A percentile compares a stretch with the other conserved stretches of the same genome.
These are phyloP conservation scores for Dipteronia sinensis DNA, from an alignment of 345 rosid species.

Conservation along the genomic window DNA sequence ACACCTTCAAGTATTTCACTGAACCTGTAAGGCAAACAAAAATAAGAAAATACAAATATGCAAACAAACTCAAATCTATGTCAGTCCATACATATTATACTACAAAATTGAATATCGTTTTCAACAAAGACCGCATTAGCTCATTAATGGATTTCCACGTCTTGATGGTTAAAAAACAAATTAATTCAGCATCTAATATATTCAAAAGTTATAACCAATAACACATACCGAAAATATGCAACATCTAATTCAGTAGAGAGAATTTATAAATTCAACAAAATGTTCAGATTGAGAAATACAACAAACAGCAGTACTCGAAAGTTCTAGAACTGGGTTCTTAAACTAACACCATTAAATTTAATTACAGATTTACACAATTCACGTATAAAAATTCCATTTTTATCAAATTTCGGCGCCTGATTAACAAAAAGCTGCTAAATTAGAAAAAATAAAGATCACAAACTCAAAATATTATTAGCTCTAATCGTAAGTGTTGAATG, in stretches of 20 bases:
- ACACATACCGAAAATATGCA: background rate
- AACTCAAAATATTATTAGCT: background rate
- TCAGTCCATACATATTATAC: background rate
- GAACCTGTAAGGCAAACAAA: constrained; percentile 46
- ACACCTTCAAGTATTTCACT: constrained; percentile 69
- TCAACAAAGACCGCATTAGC: background rate
- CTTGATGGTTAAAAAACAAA: background rate
- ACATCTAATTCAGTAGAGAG: background rate
- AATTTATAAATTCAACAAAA: too few relatives aligned
- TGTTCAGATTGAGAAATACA: too few relatives aligned
- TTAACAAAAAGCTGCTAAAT: too few relatives aligned
- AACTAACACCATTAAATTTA: background rate
- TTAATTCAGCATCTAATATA: background rate
- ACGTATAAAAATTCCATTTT: background rate
- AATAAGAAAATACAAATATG: background rate
- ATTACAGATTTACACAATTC: too few relatives aligned
- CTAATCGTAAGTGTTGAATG: too few relatives aligned
- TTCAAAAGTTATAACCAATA: background rate
- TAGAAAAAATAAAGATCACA: background rate
- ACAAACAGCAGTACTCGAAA: background rate
- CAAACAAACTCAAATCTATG: too few relatives aligned
- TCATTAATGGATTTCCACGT: background rate
- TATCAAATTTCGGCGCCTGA: too few relatives aligned
- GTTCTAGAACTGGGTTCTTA: background rate
- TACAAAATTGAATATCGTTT: background rate